Evolutionary conservation across 2,329 filamentous ascomycete species (phyloP), one percentile per base, ranked within the genome.

Genomic region (Penicillium sclerotiorum): DNA sequence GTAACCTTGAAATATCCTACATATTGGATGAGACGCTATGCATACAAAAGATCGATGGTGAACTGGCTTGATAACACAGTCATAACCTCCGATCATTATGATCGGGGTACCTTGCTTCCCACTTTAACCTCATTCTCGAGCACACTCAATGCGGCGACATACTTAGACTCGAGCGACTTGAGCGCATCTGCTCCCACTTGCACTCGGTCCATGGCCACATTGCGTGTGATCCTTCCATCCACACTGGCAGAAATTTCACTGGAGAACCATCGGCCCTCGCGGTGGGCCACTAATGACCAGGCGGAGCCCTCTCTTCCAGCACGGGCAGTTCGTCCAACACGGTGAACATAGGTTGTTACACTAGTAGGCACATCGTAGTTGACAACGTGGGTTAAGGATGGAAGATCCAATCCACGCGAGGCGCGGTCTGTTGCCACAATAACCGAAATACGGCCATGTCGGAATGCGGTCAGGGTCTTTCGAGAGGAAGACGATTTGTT

Each of bases 401-500:
- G 83, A 11, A 96, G 79, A 69, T 97, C 93, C 21, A 97, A 84
- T 62, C 93, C 94, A 56, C 93, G 88, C 2, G 91, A 90, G 1
- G 94, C 90, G n/a, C 95, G 87, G 67, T 97, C 93, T 0, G 94
- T 95, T 1, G 92, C 91, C 38, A 97, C 86, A 36, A 97, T 83
- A 39, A 95, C 84, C 6, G 85, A 85, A 21, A 89, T 71, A 50
- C 82, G 82, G 49, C 80, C 80, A 7, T 75, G 69, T 3, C 80
- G 73, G 68, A 93, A 92, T n/a, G 81, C 80, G 21, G 79, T 78
- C 20, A 92, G 77, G 0, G 86, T 84, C 61, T 84, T 85, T 52
- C 83, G 82, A 13, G 88, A 86, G 12, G 82, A 79, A 12, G 86
- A 82, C 1, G 86, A 89, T n/a, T 88, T 83, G 21, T 86, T 87